phyloP scores from a whole-genome alignment of 148 eudicot genomes.

The Drosera capensis region DNA sequence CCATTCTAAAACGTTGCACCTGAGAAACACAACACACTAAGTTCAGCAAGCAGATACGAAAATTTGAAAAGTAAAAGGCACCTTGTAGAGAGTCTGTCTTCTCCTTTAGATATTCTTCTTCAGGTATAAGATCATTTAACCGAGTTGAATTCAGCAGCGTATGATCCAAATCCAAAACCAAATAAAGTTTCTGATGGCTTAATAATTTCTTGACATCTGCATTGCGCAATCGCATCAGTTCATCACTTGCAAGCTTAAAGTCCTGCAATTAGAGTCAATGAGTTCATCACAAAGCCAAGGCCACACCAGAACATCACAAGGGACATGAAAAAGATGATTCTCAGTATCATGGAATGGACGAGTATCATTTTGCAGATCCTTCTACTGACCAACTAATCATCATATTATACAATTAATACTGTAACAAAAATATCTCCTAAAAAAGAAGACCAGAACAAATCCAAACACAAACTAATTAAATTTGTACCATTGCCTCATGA shows the following conservation, averaged over 20 bases:
- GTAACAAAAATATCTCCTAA: no score
- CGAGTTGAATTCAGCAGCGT: slow-evolving; percentile 83
- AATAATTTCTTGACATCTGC: slow-evolving; percentile 50
- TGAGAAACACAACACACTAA: background rate
- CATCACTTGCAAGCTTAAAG: slow-evolving; percentile 51
- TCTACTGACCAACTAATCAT: no score
- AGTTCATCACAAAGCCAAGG: background rate
- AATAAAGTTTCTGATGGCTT: slow-evolving; percentile 46
- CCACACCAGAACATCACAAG: no score
- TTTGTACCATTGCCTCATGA: background rate
- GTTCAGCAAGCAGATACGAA: background rate
- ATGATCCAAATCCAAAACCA: slow-evolving; percentile 90
- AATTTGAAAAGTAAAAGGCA: slow-evolving; percentile 11
- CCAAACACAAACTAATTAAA: background rate
- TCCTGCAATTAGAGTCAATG: slow-evolving; percentile 31
- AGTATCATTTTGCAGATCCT: no score
- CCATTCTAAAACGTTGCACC: background rate
- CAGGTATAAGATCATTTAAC: slow-evolving; percentile 35
- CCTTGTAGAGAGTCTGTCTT: slow-evolving; percentile 53
- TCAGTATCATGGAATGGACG: no score
- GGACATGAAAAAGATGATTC: no score
- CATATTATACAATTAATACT: no score
- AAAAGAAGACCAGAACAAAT: no score
- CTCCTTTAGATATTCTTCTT: slow-evolving; percentile 49
- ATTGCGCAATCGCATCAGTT: slow-evolving; percentile 51